Base-by-base conservation (phyloP, 1,284 basidiomycete genomes). In the Microstroma glucosiphilum region DNA sequence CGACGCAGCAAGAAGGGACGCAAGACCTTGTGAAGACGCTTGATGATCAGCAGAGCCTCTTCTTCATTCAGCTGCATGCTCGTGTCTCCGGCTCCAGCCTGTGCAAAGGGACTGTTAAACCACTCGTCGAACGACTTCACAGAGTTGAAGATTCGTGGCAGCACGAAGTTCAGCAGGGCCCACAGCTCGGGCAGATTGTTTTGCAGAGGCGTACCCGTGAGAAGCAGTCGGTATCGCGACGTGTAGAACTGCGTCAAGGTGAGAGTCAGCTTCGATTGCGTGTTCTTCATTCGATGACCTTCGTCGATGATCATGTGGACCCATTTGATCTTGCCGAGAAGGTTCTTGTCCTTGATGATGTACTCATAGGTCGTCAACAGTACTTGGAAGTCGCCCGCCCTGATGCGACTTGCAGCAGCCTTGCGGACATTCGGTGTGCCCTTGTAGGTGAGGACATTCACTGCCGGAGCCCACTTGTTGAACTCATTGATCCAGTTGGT, bases 71-170 rank as follows among this genome's bases (percentile, higher is more conserved):
- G 82, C 84, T 96, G 92, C 80, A 98, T 96, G 41, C 70, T 73
- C 85, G 94, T 96, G 81, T 98, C 94, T 59, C 74, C 75, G 6
- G 60, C 56, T 41, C 96, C 94, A 17, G 93, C 92, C 81, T 94
- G 97, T 67, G 96, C 94, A 72, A 99, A 99, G 0, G 96, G 96
- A 1, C 94, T 96, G 82, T 98, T 98, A 85, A 98, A 99, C 96
- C 96, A 98, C 79, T 98, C 96, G 78, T 98, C 96, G 79, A 99
- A 98, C 55, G 92, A 96, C 81, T 97, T 96, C 72, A 97, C 93
- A 3, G 94, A 98, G 83, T 98, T 98, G 85, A 98, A 98, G 77
- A 98, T 89, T 82, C 92, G 96, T 23, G 96, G 96, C 19, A 98
- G 83, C 56, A 93, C 94, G 79, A 99, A 99, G 81, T 98, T 98